A percentile compares a stretch with the other conserved stretches of the same genome.
phyloP scores from a whole-genome alignment of 2,329 filamentous ascomycete genomes.

The Exophiala mesophila region DNA sequence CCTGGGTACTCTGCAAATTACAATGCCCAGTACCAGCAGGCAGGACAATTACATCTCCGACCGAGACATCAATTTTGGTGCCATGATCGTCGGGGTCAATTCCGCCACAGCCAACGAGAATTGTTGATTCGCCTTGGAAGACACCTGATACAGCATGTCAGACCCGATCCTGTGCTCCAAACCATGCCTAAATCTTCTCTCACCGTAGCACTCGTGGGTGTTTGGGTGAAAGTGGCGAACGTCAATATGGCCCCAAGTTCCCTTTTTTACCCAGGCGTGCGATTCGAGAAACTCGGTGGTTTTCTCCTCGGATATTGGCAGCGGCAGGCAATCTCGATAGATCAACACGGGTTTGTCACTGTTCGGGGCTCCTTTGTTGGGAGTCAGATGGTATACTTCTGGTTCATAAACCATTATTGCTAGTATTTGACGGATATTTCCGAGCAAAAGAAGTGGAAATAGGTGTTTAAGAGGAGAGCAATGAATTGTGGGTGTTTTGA shows the following conservation, averaged over 20 bases:
- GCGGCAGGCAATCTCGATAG: conserved; percentile 32
- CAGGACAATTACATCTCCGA: conserved; percentile 35
- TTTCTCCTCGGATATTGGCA: conserved; percentile 26
- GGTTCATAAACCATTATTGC: conserved; percentile 18
- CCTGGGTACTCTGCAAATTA: conserved; percentile 28
- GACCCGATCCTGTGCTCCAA: too few relatives aligned
- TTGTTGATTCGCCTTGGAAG: conserved; percentile 14
- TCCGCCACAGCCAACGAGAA: conserved; percentile 31
- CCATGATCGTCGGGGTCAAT: conserved; percentile 20
- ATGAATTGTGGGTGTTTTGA: too few relatives aligned
- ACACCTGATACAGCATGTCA: too few relatives aligned
- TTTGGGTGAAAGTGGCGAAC: conserved; percentile 34
- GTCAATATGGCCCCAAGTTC: conserved; percentile 28
- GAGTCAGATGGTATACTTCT: conserved; percentile 25
- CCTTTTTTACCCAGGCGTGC: conserved; percentile 33
- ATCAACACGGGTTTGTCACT: conserved; percentile 33
- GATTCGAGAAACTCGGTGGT: conserved; percentile 28
- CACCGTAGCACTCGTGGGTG: conserved; percentile 37
- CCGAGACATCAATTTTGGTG: conserved; percentile 23
- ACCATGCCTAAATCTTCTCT: too few relatives aligned
- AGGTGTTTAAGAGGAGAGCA: too few relatives aligned
- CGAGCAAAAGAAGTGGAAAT: too few relatives aligned
- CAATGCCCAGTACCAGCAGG: conserved; percentile 35
- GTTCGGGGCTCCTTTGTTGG: conserved; percentile 32
- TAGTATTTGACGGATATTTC: too few relatives aligned